Evolutionary conservation across 2,329 filamentous ascomycete species (phyloP).

Genomic region (Arthroderma uncinatum): DNA sequence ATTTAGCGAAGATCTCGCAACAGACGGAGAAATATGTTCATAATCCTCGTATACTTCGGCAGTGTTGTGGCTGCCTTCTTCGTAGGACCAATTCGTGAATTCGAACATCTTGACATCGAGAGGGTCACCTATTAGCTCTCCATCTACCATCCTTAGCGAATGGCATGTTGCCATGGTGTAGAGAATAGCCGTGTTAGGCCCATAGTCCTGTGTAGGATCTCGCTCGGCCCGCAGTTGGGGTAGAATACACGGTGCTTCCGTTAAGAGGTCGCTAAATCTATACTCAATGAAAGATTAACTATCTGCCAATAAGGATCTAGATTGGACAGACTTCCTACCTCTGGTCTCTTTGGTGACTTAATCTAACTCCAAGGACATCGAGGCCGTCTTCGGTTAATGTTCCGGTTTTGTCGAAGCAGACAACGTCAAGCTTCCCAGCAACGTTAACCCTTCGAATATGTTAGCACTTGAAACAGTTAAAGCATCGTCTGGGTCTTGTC

Average conservation of each 20-base stretch:
- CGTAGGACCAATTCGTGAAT: constrained; percentile 84
- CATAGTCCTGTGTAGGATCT: constrained; percentile 50
- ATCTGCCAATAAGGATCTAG: background rate
- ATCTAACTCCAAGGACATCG: constrained; percentile 79
- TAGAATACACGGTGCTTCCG: constrained; percentile 51
- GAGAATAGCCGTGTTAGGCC: constrained; percentile 58
- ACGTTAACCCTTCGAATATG: constrained; percentile 62
- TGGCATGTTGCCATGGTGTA: constrained; percentile 98
- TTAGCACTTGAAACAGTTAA: background rate
- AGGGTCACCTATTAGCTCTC: constrained; percentile 82
- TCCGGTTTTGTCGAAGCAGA: constrained; percentile 83
- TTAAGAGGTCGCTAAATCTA: constrained; percentile 65
- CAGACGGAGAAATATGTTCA: constrained; percentile 62
- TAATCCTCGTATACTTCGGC: constrained; percentile 61
- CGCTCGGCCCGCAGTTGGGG: constrained; percentile 43
- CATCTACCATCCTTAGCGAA: constrained; percentile 75
- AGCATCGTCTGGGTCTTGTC: background rate
- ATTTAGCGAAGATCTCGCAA: constrained; percentile 63
- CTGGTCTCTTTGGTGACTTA: constrained; percentile 54
- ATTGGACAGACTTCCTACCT: constrained; percentile 21
- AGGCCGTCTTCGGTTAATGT: constrained; percentile 74
- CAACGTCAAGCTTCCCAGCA: constrained; percentile 74
- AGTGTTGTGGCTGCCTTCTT: constrained; percentile 66
- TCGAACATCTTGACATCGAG: constrained; percentile 98
- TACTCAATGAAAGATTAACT: background rate